Percentiles rank a stretch among this genome's conserved stretches.
phyloP scores from a whole-genome alignment of 306 rosid species.

The Delonix regia region DNA sequence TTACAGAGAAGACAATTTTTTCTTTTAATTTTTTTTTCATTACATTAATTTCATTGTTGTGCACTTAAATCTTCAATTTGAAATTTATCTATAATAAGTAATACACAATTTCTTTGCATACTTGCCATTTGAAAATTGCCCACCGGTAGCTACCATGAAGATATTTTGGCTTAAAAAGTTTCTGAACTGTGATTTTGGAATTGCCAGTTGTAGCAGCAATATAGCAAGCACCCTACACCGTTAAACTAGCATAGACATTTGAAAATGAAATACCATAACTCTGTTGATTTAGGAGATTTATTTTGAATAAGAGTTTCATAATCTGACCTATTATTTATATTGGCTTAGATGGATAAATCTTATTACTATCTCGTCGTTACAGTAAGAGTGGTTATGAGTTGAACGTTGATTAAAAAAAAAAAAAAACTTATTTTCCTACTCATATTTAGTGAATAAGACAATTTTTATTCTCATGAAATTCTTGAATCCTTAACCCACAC shows the following conservation, averaged over 20 bases:
- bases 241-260: background rate
- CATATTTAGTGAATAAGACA: too few relatives aligned
- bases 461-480: too few relatives aligned
- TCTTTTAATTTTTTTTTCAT: too few relatives aligned
- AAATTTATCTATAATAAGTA: background rate
- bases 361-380: background rate
- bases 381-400: too few relatives aligned
- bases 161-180: background rate
- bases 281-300: background rate
- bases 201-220: background rate
- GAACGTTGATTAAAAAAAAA: too few relatives aligned
- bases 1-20: background rate
- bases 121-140: background rate
- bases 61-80: background rate
- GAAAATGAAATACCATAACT: background rate
- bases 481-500: too few relatives aligned
- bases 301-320: background rate
- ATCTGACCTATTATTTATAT: background rate
- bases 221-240: background rate
- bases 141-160: background rate
- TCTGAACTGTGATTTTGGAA: background rate
- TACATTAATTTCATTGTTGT: conserved; percentile 8
- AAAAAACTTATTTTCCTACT: too few relatives aligned
- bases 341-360: background rate
- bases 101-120: background rate